Conservation (phyloP, 1,284 basidiomycete species). For the Sanghuangporus baumii region DNA sequence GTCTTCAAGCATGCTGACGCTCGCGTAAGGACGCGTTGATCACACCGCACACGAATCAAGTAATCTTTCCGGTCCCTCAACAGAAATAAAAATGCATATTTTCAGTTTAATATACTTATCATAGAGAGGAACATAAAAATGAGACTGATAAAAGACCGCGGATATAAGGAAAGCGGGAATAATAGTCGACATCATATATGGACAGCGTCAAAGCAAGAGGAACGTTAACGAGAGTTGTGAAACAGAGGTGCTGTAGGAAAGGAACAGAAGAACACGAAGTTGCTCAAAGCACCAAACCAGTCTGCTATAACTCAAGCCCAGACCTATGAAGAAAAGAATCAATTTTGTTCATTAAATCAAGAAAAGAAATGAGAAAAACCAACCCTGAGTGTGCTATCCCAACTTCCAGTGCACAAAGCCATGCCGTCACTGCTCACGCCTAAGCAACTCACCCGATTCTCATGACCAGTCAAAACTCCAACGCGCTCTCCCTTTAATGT, state of each 20-base stretch:
- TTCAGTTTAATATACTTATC: slow-evolving; percentile 13
- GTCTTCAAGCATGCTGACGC: not conserved
- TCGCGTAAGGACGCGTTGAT: not conserved
- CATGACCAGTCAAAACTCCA: slow-evolving; percentile 93
- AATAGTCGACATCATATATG: slow-evolving; percentile 39
- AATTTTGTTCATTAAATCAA: not conserved
- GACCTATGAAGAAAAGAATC: slow-evolving; percentile 28
- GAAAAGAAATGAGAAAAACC: slow-evolving; percentile 27
- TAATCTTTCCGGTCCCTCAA: not conserved
- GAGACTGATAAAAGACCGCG: slow-evolving; percentile 21
- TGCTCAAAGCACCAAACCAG: not conserved
- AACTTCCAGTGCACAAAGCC: slow-evolving; percentile 96
- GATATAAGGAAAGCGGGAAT: slow-evolving; percentile 34
- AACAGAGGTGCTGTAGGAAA: slow-evolving; percentile 3
- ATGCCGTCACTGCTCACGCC: slow-evolving; percentile 95
- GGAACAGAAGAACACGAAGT: not conserved
- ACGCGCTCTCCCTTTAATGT: slow-evolving; percentile 97
- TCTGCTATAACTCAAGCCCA: slow-evolving; percentile 33
- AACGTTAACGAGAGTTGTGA: slow-evolving; percentile 22
- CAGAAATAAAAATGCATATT: not conserved
- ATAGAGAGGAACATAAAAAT: slow-evolving; percentile 11
- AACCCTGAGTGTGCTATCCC: slow-evolving; percentile 96
- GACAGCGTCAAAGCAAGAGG: slow-evolving; percentile 21
- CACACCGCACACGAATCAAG: not conserved
- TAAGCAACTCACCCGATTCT: slow-evolving; percentile 95